Evolutionary conservation across 345 rosid species (phyloP), one percentile per base, ranked within the genome.

Genomic region (Citrus medica): DNA sequence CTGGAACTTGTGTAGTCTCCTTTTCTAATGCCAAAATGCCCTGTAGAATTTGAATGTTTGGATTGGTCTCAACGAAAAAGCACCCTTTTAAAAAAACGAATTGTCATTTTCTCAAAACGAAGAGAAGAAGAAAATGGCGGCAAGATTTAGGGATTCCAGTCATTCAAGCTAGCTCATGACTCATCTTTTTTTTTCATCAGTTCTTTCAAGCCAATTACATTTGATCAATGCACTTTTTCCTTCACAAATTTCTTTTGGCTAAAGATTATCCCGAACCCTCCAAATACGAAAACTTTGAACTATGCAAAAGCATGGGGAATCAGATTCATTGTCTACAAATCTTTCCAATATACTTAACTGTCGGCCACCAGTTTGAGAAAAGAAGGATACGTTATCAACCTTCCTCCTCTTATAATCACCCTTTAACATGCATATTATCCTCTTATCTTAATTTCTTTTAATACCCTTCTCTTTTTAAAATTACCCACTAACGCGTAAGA

Each of bases 301-400:
- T 24, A n/a, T 37, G 5, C 8, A 76, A 72, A 79, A 81, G 58
- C 60, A 14, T 35, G 69, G 25, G 46, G 72, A 86, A 86, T 81
- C 82, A 70, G 85, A 86, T 86, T 70, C 88, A 67, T 55, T 74
- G 68, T 75, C 81, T 38, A 59, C 71, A 65, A 67, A 68, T 17
- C 68, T 68, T 80, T 56, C 71, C 58, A 59, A 76, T 16, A 55
- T 33, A 67, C 67, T 25, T 25, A 21, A 64, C 80, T 83, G 83
- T 86, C 82, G 78, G 80, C 84, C 76, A 69, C 30, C 51, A 71
- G 60, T 60, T 42, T 30, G 42, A 82, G 75, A 80, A 80, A 76
- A 79, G 82, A n/a, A 78, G 63, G 79, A 71, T 61, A 25, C 78
- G 79, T 80, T 73, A 53, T 76, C 82, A 78, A n/a, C 71, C 71